phyloP scores from a whole-genome alignment of 768 basidiomycete species.

The Pseudohyphozyma bogoriensis region DNA sequence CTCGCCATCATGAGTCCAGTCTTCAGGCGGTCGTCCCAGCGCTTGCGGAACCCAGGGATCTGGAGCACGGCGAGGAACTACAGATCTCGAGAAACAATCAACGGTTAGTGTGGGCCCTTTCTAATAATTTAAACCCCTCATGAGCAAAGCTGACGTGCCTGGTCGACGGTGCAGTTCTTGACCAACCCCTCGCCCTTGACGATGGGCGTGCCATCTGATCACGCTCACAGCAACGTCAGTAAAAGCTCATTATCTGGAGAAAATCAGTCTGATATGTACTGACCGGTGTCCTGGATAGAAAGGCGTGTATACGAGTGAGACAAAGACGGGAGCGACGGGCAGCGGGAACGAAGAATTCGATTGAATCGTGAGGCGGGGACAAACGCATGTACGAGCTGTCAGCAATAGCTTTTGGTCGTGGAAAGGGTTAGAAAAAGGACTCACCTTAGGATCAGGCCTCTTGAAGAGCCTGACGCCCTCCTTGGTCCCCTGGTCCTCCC shows the following conservation, averaged over 20 bases:
- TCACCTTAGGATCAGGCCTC: conserved; percentile 11
- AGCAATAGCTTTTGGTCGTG: neutral
- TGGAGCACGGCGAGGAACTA: conserved; percentile 20
- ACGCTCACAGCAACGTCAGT: neutral
- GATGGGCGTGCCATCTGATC: conserved; percentile 13
- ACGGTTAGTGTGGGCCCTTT: too few species aligned
- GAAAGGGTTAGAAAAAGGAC: too few species aligned
- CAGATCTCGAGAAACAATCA: conserved; percentile 7
- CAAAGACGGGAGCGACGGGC: neutral
- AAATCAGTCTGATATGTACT: neutral
- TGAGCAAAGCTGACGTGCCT: neutral
- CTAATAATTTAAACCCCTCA: neutral
- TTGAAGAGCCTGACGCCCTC: conserved; percentile 13
- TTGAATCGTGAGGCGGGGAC: neutral
- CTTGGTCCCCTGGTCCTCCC: conserved; percentile 17
- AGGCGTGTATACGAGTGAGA: neutral
- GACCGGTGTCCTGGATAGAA: neutral
- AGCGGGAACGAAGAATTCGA: neutral
- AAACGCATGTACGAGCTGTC: neutral
- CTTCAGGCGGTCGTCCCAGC: conserved; percentile 17
- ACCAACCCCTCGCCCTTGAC: conserved; percentile 17
- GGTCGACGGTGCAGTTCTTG: neutral
- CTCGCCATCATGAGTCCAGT: conserved; percentile 8
- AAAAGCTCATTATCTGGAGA: too few species aligned
- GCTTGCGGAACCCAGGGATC: conserved; percentile 14